phyloP scores from a whole-genome alignment of 1,284 basidiomycete genomes.

The Irpex sp. region DNA sequence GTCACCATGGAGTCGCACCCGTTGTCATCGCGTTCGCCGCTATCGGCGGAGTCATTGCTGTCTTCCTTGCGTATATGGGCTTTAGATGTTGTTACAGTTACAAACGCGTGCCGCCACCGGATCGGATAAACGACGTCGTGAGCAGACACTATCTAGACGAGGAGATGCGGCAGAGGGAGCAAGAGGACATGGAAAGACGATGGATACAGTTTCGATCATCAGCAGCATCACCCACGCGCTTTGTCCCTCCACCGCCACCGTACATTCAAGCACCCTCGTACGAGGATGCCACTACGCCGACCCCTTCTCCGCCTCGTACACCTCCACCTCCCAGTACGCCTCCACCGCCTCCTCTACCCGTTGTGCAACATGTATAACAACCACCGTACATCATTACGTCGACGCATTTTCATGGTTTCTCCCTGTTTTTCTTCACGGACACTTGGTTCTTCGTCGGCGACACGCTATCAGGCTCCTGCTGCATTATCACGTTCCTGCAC shows the following conservation, averaged over 20 bases:
- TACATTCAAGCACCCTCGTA: slow-evolving; percentile 54
- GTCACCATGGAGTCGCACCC: slow-evolving; percentile 23
- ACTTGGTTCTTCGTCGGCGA: not conserved
- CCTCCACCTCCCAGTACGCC: too few relatives aligned
- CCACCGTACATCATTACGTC: not conserved
- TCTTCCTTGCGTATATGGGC: slow-evolving; percentile 42
- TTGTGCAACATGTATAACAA: not conserved
- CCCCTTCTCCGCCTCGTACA: not conserved
- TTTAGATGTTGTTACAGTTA: slow-evolving; percentile 52
- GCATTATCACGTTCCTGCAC: not conserved
- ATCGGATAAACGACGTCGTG: slow-evolving; percentile 50
- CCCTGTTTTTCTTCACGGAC: not conserved
- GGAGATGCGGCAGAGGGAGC: slow-evolving; percentile 57
- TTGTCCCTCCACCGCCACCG: slow-evolving; percentile 37
- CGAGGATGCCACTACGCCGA: slow-evolving; percentile 12
- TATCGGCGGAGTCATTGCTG: slow-evolving; percentile 49
- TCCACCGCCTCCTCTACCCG: not conserved
- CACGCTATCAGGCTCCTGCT: not conserved
- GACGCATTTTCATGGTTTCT: not conserved
- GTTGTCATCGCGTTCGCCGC: slow-evolving; percentile 54
- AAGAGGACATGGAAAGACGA: slow-evolving; percentile 27
- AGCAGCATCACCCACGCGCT: slow-evolving; percentile 12
- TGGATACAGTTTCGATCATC: slow-evolving; percentile 13
- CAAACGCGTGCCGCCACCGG: slow-evolving; percentile 50
- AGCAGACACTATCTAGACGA: slow-evolving; percentile 56